Evolutionary conservation across 2,329 filamentous ascomycete genomes (phyloP).

Genomic region (Nectriaceae sp.): DNA sequence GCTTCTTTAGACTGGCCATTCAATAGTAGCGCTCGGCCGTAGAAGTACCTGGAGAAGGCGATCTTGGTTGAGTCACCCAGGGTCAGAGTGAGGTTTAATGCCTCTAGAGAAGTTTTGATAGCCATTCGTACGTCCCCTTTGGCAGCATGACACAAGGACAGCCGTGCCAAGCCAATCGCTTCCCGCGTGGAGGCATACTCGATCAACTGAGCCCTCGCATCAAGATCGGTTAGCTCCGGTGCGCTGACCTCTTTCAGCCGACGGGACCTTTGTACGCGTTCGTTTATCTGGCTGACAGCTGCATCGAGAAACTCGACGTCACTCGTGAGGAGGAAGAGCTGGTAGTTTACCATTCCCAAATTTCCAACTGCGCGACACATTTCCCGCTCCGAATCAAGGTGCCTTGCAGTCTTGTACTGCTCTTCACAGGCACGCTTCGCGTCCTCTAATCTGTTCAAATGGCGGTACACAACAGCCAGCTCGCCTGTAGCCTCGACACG

Average conservation of each 20-base stretch:
- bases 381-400: slow-evolving; percentile 20
- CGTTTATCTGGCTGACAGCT: slow-evolving; percentile 29
- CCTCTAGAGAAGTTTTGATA: slow-evolving; percentile 14
- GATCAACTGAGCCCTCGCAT: background rate
- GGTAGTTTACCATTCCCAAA: slow-evolving; percentile 38
- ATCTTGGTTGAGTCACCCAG: slow-evolving; percentile 28
- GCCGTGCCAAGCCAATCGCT: slow-evolving; percentile 31
- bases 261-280: slow-evolving; percentile 20
- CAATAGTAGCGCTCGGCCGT: slow-evolving; percentile 30
- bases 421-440: slow-evolving; percentile 26
- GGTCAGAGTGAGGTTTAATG: slow-evolving; percentile 12
- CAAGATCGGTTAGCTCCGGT: background rate
- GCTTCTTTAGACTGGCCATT: slow-evolving; percentile 27
- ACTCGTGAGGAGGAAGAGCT: slow-evolving; percentile 21
- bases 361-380: slow-evolving; percentile 37
- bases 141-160: slow-evolving; percentile 36
- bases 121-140: slow-evolving; percentile 24
- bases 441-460: slow-evolving; percentile 30
- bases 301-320: slow-evolving; percentile 23
- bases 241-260: background rate
- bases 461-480: slow-evolving; percentile 35
- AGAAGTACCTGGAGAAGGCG: slow-evolving; percentile 35
- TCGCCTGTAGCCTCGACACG: slow-evolving; percentile 30
- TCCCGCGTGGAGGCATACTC: too few species aligned
- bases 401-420: slow-evolving; percentile 32